Percentiles rank a stretch among this genome's conserved stretches.
These are phyloP conservation scores for Salix brachista DNA, from an alignment of 345 rosid genomes.

Conservation along the genomic window DNA sequence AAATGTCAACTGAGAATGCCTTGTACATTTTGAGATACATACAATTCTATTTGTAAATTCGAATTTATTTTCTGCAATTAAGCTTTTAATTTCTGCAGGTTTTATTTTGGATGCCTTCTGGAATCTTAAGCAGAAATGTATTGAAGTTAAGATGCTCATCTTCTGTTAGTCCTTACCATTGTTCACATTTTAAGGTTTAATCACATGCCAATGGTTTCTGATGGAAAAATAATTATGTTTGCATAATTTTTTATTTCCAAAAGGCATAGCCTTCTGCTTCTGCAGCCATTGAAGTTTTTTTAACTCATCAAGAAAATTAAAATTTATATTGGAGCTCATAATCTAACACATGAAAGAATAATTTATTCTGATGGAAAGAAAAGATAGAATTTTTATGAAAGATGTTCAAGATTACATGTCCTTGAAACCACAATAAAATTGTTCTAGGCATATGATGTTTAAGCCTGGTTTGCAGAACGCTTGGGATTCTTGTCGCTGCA, in stretches of 20 bases:
- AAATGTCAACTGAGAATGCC: not conserved
- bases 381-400: not conserved
- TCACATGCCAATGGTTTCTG: too few species aligned
- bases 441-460: not conserved
- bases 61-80: not conserved
- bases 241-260: not conserved
- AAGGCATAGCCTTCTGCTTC: not conserved
- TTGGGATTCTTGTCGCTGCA: constrained; percentile 31
- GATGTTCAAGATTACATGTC: not conserved
- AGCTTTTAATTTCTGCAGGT: not conserved
- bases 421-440: not conserved
- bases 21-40: not conserved
- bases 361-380: not conserved
- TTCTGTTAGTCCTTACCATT: not conserved
- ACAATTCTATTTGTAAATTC: not conserved
- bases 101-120: not conserved
- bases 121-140: not conserved
- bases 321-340: not conserved
- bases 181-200: not conserved
- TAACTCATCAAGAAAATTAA: not conserved
- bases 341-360: not conserved
- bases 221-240: too few species aligned
- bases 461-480: not conserved
- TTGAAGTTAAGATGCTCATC: not conserved
- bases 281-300: not conserved